Evolutionary conservation across 345 rosid genomes (phyloP), one percentile per base, ranked within the genome.

Genomic region (Eucalyptus pumila): DNA sequence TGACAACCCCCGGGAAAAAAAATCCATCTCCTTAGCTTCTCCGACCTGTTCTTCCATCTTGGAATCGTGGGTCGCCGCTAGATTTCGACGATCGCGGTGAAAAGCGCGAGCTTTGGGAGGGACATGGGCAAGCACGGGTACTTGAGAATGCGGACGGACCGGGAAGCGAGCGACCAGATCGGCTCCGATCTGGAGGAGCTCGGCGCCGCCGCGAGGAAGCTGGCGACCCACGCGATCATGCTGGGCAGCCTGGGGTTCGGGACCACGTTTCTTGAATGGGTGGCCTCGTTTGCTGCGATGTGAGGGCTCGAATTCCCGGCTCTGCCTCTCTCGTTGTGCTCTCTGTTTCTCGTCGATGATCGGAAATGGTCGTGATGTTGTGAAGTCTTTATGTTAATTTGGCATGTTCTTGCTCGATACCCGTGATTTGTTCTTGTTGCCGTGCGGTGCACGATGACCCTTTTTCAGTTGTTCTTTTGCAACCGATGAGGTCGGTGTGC

Each of bases 211-310:
- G 93, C 93, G 42, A 91, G 88, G 91, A 94, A 88, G 44, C 92
- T 94, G 87, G 91, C 91, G 81, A 80, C 10, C 85, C 92, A 94
- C 58, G 91, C 93, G 21, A 49, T 93, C 90, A 89, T 62, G 89
- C 91, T 93, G 72, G 94, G 92, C 17, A 91, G 93, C 45, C 87
- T 92, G 47, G 93, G 93, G 23, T 90, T 93, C 51, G 94, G 93
- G 21, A 91, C 94, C 51, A 21, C 91, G 27, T 87, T 93, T 58
- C 92, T 92, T 48, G 88, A 92, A 88, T 93, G 94, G 94, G 27
- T 91, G 49, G 94, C 93, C 87, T 89, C 93, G 56, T 81, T 92
- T 69, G 93, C 94, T 86, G 93, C 93, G 24, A 92, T 92, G 94
- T 93, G 90, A 65, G 37, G 34, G 6, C 56, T 50, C 67, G 56